Base-by-base conservation (phyloP, 192 early-diverging fungal genomes). In the Podila verticillata region DNA sequence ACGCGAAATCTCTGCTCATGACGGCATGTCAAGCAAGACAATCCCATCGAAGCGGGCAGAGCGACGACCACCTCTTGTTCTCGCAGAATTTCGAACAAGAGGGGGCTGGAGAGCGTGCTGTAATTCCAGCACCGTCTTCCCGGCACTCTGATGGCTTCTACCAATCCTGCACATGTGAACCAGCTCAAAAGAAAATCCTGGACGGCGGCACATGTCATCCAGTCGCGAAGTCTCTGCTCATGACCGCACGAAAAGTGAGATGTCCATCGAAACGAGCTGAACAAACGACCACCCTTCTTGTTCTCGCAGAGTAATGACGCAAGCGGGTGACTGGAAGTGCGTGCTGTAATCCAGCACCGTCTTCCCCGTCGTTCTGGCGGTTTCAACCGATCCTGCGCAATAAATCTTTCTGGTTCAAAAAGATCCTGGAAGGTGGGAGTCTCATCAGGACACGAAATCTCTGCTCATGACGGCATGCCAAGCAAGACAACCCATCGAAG, bases 401-500 rank as follows among this genome's bases (percentile, higher is more conserved):
- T 17, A 44, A 44, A 44, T 2, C 39, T 15, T 44, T 4, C 15
- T 19, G 17, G 48, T 57, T 15, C n/a, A 54, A 48, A 54, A 48
- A 9, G 63, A 65, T 29, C 30, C 20, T 49, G 63, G 28, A 20
- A 30, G 28, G 63, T 10, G 39, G 63, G 28, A 19, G 20, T 24
- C 48, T 51, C 63, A 65, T 65, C 63, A 47, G 49, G 39, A 5
- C 48, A 65, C 44, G 48, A 65, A 48, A 26, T 30, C 48, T 65
- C 63, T 65, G 63, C 63, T 65, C 19, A 35, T 49, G 63, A 30
- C 63, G 10, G 1, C 48, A 26, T 65, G 48, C 19, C 63, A 65
- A 29, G 48, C 31, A 54, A 48, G 51, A 47, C 5, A 26, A 31
- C 63, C 48, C 39, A 51, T 65, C 63, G 63, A 65, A 49, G 20